These are phyloP conservation scores for Candida qinlingensis DNA, from an alignment of 805 yeast species.

Conservation along the genomic window DNA sequence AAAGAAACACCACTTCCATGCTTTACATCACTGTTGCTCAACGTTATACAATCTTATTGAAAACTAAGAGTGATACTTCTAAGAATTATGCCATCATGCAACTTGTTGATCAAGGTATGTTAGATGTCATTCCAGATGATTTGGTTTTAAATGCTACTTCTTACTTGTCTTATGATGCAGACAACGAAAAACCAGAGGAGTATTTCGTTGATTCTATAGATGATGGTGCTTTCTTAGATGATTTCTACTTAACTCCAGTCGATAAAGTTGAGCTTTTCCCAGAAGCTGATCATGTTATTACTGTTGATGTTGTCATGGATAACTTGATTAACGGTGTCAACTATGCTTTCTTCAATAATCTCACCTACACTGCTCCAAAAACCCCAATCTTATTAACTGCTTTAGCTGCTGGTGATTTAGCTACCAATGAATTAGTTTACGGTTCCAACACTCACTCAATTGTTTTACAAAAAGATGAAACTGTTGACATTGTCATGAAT, in stretches of 20 bases:
- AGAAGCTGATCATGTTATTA: constrained; percentile 64
- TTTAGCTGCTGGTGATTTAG: constrained; percentile 60
- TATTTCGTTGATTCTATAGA: constrained; percentile 42
- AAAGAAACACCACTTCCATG: constrained; percentile 63
- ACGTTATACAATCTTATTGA: constrained; percentile 76
- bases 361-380: constrained; percentile 71
- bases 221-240: constrained; percentile 58
- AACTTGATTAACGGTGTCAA: constrained; percentile 82
- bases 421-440: constrained; percentile 48
- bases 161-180: constrained; percentile 53
- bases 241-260: constrained; percentile 66
- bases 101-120: constrained; percentile 74
- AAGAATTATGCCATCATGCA: constrained; percentile 80
- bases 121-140: constrained; percentile 66
- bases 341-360: constrained; percentile 94
- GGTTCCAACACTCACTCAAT: constrained; percentile 44
- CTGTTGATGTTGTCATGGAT: constrained; percentile 77
- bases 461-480: constrained; percentile 25
- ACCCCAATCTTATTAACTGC: constrained; percentile 84
- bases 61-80: constrained; percentile 59
- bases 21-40: constrained; percentile 87
- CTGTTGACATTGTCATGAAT: constrained; percentile 71
- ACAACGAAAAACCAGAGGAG: constrained; percentile 36
- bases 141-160: constrained; percentile 70
- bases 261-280: constrained; percentile 48